Base-by-base conservation (phyloP, 805 yeast genomes). In the Saccharomyces paradoxus region DNA sequence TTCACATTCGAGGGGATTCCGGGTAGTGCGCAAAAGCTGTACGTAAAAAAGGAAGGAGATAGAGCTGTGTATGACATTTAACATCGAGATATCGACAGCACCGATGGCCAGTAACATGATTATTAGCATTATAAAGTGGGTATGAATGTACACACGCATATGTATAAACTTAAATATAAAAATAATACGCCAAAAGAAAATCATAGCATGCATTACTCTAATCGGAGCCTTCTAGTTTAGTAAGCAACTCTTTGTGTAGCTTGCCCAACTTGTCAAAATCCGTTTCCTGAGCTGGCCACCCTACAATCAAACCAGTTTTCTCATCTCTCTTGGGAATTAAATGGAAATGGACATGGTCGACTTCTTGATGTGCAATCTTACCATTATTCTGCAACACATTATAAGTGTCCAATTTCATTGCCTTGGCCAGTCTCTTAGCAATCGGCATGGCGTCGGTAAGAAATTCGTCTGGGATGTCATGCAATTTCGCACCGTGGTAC, bases 301-400 rank as follows among this genome's bases (percentile, higher is more conserved):
- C 96, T 31, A 92, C 89, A 37, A 78, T 79, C 59, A 92, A 78
- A 1, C 99, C 99, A 21, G 91, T 76, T 46, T 79, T 78, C 1
- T 71, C 74, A 63, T 83, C 84, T 56, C 79, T 79, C 79, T 92
- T 92, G 51, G 99, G 99, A 68, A 92, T 92, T 70, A 92, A 81
- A 71, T 92, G 99, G 80, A 94, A 87, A 71, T 92, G 99, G 55
- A 94, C 97, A 69, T 92, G 99, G 62, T 87, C 94, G 55, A 94
- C 98, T 54, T 80, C 86, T 75, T 92, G 99, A 68, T 94, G 98
- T 12, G 98, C 99, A 66, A 91, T 84, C 68, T 88, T 75, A 50
- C 98, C 98, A 63, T 92, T 94, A 77, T 92, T 94, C 72, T 91
- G 98, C 60, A 92, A 75, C 22, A 92, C 69, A 68, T 92, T 92